Base-by-base conservation (phyloP, 768 basidiomycete genomes). In the Sporobolomyces phaffii region DNA sequence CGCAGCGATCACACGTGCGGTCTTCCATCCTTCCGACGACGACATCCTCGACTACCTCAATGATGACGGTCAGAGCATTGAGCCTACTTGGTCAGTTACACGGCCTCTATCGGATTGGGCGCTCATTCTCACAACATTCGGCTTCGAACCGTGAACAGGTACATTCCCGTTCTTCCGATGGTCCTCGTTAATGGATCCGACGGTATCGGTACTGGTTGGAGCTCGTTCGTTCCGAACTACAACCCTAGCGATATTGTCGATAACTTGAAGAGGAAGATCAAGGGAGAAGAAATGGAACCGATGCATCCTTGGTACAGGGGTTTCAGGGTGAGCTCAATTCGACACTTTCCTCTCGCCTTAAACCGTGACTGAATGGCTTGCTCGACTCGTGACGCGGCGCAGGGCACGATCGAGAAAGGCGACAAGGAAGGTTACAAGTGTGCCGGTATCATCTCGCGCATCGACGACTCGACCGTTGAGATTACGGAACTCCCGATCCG, bases 261-360 rank as follows among this genome's bases (percentile, higher is more conserved):
- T 26, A 98, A 98, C 76, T 78, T 99, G 38, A 86, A 89, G 18
- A 82, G 89, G 9, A 79, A 92, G 70, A 93, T 98, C 89, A 81
- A 82, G 3, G 87, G 84, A 45, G 88, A 96, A 78, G 89, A 90
- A 69, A 76, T 87, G 70, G 84, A 86, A 18, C 83, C 86, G 0
- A 98, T 99, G 90, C 80, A 83, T 15, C 96, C 96, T 3, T 99
- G 96, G 96, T 98, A 90, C 89, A 86, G 91, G 58, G 93, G 94
- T 33, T 98, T 93, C 78, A 78, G 77, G 65, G 81, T 79, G 34
- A 28, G 76, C 18, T n/a, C n/a, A n/a, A n/a, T n/a, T n/a, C n/a
- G n/a, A n/a, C n/a, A n/a, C n/a, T n/a, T n/a, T n/a, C n/a, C n/a
- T n/a, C n/a, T n/a, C n/a, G n/a, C n/a, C n/a, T n/a, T n/a, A n/a